Conservation (phyloP, 371 early-diverging fungal genomes). For the Mucor irregularis region DNA sequence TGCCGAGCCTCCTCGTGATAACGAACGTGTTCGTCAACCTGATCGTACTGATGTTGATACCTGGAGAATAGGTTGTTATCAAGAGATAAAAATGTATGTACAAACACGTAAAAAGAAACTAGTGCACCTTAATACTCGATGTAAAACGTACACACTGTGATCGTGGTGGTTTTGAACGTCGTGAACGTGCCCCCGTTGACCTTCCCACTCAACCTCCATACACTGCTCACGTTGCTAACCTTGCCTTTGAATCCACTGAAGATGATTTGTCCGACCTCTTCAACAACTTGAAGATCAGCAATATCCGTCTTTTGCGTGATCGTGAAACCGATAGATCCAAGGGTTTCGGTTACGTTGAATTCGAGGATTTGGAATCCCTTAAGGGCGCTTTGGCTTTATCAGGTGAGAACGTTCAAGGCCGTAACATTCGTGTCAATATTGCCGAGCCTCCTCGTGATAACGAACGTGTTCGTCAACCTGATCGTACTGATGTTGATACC, state of each 20-base stretch:
- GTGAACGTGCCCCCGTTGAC: slow-evolving; percentile 64
- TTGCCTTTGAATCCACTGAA: slow-evolving; percentile 82
- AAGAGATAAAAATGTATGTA: neutral
- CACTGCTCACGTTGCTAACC: slow-evolving; percentile 88
- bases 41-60: slow-evolving; percentile 53
- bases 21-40: slow-evolving; percentile 34
- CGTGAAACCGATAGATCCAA: slow-evolving; percentile 73
- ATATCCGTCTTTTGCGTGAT: slow-evolving; percentile 74
- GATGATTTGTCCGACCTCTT: slow-evolving; percentile 76
- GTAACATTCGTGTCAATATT: slow-evolving; percentile 81
- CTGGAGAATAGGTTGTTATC: no score
- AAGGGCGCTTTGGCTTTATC: slow-evolving; percentile 72
- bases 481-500: slow-evolving; percentile 49
- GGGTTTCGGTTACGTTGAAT: slow-evolving; percentile 95
- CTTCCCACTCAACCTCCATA: slow-evolving; percentile 87
- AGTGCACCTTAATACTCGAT: no score
- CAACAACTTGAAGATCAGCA: slow-evolving; percentile 59
- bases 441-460: slow-evolving; percentile 72
- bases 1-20: slow-evolving; percentile 71
- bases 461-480: slow-evolving; percentile 35
- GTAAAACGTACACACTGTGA: no score
- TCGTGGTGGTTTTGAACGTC: slow-evolving; percentile 42
- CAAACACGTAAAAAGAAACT: slow-evolving; percentile 5
- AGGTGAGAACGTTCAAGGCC: slow-evolving; percentile 65
- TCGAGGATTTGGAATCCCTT: slow-evolving; percentile 80